phyloP scores from a whole-genome alignment of 1,139 yeast species.

The Yamadazyma epiphylla region DNA sequence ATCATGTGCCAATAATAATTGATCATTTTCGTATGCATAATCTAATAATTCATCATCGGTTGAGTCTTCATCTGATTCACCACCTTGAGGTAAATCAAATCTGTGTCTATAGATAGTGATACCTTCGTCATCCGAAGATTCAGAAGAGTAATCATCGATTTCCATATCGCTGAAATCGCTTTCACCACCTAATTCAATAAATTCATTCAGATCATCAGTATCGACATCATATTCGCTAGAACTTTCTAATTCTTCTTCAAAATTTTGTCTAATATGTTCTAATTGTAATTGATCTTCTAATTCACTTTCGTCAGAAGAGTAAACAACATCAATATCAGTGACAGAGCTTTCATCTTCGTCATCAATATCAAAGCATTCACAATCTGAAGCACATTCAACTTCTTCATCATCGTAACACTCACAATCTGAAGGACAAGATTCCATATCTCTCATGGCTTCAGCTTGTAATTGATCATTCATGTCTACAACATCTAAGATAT shows the following conservation, averaged over 20 bases:
- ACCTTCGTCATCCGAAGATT: constrained; percentile 37
- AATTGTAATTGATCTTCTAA: constrained; percentile 33
- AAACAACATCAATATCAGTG: constrained; percentile 26
- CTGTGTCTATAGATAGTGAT: constrained; percentile 41
- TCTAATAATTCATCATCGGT: constrained; percentile 35
- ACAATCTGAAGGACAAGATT: constrained; percentile 7
- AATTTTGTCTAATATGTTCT: constrained; percentile 39
- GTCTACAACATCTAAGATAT: constrained; percentile 31
- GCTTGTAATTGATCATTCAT: constrained; percentile 36
- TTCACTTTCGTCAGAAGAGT: constrained; percentile 30
- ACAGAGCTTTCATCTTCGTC: constrained; percentile 17
- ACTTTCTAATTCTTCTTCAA: constrained; percentile 34
- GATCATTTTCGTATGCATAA: constrained; percentile 17
- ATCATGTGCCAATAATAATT: constrained; percentile 26
- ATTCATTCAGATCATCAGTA: constrained; percentile 25
- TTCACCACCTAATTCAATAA: constrained; percentile 26
- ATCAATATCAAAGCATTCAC: constrained; percentile 8
- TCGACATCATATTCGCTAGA: constrained; percentile 25
- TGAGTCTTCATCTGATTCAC: constrained; percentile 28
- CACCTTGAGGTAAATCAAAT: constrained; percentile 37
- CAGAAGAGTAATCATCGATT: constrained; percentile 19
- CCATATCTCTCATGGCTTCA: constrained; percentile 19
- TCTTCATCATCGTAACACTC: constrained; percentile 9
- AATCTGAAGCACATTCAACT: too few relatives aligned
- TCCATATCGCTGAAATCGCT: constrained; percentile 20